Conservation (phyloP, 305 asterid species). For the Fraxinus latifolia region DNA sequence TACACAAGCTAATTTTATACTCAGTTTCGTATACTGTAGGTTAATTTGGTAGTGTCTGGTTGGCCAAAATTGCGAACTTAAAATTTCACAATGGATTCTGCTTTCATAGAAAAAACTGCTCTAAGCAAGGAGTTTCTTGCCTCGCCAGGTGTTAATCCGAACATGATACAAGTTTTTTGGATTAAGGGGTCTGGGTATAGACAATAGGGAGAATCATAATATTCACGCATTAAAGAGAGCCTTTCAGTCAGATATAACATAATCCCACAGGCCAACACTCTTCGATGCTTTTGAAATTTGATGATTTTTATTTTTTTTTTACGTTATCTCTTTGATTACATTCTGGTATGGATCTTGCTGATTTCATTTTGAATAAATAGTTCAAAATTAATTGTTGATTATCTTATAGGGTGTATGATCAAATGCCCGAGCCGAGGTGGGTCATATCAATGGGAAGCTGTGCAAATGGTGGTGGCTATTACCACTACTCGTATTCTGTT, state of each 20-base stretch:
- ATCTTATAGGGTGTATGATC: conserved; percentile 59
- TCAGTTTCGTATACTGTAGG: too few species aligned
- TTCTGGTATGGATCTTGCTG: neutral
- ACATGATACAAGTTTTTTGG: neutral
- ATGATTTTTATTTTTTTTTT: neutral
- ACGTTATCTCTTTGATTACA: neutral
- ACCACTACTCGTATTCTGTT: conserved; percentile 68
- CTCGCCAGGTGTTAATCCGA: neutral
- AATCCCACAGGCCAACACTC: neutral
- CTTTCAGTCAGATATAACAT: neutral
- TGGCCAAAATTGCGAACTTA: neutral
- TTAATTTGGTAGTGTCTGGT: neutral
- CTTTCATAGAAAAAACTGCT: neutral
- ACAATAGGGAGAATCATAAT: neutral
- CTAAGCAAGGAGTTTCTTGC: neutral
- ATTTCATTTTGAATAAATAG: neutral
- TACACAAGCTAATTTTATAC: neutral
- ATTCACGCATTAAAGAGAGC: neutral
- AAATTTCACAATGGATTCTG: neutral
- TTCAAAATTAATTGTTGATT: neutral
- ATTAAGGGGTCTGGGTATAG: neutral
- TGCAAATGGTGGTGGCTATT: conserved; percentile 79
- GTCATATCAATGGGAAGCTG: conserved; percentile 77
- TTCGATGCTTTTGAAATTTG: neutral
- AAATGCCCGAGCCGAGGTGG: conserved; percentile 85